Base-by-base conservation (phyloP, 345 rosid genomes). In the Stellera chamaejasme region DNA sequence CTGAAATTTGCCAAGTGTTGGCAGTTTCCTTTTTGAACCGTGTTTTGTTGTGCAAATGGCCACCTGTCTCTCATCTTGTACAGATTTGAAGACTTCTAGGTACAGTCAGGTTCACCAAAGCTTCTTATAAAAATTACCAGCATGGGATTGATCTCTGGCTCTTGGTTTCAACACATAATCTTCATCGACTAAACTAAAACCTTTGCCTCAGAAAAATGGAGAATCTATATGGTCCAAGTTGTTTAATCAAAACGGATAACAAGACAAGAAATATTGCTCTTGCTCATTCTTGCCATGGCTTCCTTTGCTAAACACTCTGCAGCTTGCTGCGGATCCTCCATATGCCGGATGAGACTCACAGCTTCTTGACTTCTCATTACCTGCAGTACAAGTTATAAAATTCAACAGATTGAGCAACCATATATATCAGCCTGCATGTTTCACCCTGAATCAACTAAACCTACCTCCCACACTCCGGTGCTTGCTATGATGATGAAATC, bases 351-450 rank as follows among this genome's bases (percentile, higher is more conserved):
- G 43, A 88, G 75, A 63, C 68, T 75, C 60, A 79, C 77, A 15
- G 91, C 88, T 67, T 87, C 96, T 73, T 87, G 91, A 58, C 67
- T 79, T 58, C 72, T 87, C 87, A 87, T 84, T 48, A 82, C 88
- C 90, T 87, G 65, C 12, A 48, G 32, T 59, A 52, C 48, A 2
- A 39, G 25, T 52, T 28, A 19, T 39, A 8, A 27, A 11, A 43
- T 4, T 3, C 3, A 13, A 11, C n/a, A 43, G 15, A 19, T 15
- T 42, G 49, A 12, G 10, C 6, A 36, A 54, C 7, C 10, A 9
- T 41, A 23, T 50, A 13, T 26, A 16, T 8, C 11, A 50, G n/a
- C 54, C 0, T 50, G 25, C 12, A 11, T 50, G 4, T 11, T 8
- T 13, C 10, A 43, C 11, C 9, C 2, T 5, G 43, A 7, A 13